Evolutionary conservation across 2,329 filamentous ascomycete genomes (phyloP).

Genomic region (Paecilomyces fulvus): DNA sequence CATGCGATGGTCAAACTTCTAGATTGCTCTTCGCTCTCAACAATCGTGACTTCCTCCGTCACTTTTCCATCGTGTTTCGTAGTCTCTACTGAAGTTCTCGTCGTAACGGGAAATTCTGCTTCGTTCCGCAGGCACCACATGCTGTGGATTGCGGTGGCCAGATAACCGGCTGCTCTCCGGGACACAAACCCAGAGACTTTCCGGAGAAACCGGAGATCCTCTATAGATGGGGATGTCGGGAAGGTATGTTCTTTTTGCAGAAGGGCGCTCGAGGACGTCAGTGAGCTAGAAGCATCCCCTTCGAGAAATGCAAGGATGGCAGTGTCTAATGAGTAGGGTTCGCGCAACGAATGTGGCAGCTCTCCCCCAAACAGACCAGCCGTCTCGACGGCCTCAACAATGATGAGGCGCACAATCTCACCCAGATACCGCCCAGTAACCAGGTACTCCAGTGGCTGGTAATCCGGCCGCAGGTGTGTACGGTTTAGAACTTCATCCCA

Average conservation of each 20-base stretch:
- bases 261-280: slow-evolving; percentile 33
- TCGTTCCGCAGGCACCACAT: slow-evolving; percentile 50
- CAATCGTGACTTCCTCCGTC: slow-evolving; percentile 24
- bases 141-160: slow-evolving; percentile 56
- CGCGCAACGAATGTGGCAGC: slow-evolving; percentile 46
- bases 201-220: slow-evolving; percentile 49
- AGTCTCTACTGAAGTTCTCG: slow-evolving; percentile 12
- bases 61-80: slow-evolving; percentile 15
- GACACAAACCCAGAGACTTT: slow-evolving; percentile 47
- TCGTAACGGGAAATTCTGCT: slow-evolving; percentile 31
- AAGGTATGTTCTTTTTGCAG: slow-evolving; percentile 47
- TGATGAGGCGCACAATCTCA: slow-evolving; percentile 53
- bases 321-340: slow-evolving; percentile 53
- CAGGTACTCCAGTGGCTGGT: slow-evolving; percentile 58
- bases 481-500: slow-evolving; percentile 56
- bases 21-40: slow-evolving; percentile 21
- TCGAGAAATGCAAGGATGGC: slow-evolving; percentile 52
- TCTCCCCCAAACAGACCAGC: slow-evolving; percentile 50
- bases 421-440: slow-evolving; percentile 56
- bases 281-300: slow-evolving; percentile 30
- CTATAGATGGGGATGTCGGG: slow-evolving; percentile 33
- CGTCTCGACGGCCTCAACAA: slow-evolving; percentile 50
- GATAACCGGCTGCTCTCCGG: slow-evolving; percentile 51
- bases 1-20: slow-evolving; percentile 40
- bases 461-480: slow-evolving; percentile 50